Conservation (phyloP, 305 asterid species). For the Fraxinus greggii region DNA sequence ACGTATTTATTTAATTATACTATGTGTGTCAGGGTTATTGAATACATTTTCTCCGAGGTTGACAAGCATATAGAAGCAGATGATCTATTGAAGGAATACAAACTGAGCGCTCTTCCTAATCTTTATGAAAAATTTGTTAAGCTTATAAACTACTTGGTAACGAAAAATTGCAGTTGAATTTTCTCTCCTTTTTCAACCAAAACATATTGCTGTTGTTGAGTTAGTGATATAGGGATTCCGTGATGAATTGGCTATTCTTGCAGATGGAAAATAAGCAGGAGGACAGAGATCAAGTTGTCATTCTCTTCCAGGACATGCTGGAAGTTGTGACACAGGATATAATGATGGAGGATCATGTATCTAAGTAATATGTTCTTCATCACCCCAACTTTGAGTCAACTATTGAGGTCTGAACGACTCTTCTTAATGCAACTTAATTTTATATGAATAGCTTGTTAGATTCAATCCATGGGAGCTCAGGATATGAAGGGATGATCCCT, state of each 20-base stretch:
- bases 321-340: slow-evolving; percentile 96
- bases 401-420: slow-evolving; percentile 22
- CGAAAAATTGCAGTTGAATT: slow-evolving; percentile 1
- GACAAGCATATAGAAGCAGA: slow-evolving; percentile 72
- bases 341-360: slow-evolving; percentile 79
- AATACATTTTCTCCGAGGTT: slow-evolving; percentile 72
- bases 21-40: slow-evolving; percentile 70
- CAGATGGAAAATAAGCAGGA: slow-evolving; percentile 89
- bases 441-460: slow-evolving; percentile 66
- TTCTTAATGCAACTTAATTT: slow-evolving; percentile 26
- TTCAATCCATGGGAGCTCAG: slow-evolving; percentile 76
- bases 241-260: slow-evolving; percentile 28
- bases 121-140: slow-evolving; percentile 83
- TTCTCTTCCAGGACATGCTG: slow-evolving; percentile 98
- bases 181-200: neutral
- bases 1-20: slow-evolving; percentile 17
- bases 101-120: slow-evolving; percentile 79
- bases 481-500: slow-evolving; percentile 81
- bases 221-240: slow-evolving; percentile 19
- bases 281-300: slow-evolving; percentile 96
- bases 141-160: slow-evolving; percentile 94
- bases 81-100: slow-evolving; percentile 58
- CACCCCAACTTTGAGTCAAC: slow-evolving; percentile 9
- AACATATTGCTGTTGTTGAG: slow-evolving; percentile 11
- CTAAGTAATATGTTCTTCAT: slow-evolving; percentile 52